Conservation (phyloP, 1,284 basidiomycete species). For the Phaffia rhodozyma region DNA sequence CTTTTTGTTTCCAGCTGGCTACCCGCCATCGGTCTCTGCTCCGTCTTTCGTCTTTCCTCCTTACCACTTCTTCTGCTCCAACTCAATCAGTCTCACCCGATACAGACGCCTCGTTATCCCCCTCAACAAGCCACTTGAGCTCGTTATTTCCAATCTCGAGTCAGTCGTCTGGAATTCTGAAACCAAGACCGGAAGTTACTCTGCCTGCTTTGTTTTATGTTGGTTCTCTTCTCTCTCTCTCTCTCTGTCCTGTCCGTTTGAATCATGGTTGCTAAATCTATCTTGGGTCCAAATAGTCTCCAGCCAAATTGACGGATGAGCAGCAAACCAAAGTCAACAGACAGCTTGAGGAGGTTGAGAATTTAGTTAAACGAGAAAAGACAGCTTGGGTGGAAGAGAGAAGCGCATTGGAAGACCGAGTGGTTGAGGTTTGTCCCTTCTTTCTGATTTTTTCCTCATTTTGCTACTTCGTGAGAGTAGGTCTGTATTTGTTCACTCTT, state of each 20-base stretch:
- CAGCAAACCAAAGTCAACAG: background rate
- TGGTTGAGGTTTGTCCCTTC: background rate
- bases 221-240: background rate
- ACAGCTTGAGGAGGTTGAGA: background rate
- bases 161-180: no score
- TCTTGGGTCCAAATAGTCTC: no score
- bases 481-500: background rate
- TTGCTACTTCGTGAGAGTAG: background rate
- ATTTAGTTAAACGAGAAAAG: background rate
- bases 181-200: background rate
- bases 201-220: background rate
- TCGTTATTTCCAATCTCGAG: background rate
- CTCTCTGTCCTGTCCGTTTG: background rate
- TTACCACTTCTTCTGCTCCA: constrained; percentile 1
- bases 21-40: constrained; percentile 7
- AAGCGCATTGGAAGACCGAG: background rate
- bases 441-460: no score
- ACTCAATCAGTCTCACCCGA: background rate
- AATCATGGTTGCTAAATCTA: no score
- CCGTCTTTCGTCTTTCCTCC: constrained; percentile 7
- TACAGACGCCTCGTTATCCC: background rate
- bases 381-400: background rate
- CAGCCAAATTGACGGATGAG: background rate
- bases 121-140: background rate
- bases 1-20: background rate